Percentiles rank a stretch among this genome's conserved stretches.
phyloP scores from a whole-genome alignment of 1,139 yeast species.

The Saccharomyces hybrid region DNA sequence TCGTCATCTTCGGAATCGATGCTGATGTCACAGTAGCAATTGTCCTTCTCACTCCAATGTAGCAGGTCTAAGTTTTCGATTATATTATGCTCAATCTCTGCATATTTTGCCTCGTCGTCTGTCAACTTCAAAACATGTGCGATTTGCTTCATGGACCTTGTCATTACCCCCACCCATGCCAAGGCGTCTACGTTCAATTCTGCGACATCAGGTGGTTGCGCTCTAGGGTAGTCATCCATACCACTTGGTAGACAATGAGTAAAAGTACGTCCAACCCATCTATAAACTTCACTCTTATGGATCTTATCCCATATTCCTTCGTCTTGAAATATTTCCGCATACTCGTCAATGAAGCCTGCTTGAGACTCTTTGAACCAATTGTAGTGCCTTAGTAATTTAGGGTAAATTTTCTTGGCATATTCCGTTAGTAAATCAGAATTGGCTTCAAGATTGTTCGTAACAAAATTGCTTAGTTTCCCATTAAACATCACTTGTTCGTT shows the following conservation, averaged over 20 bases:
- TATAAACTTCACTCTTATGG: constrained; percentile 63
- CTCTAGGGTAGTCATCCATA: constrained; percentile 90
- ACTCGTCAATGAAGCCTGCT: constrained; percentile 64
- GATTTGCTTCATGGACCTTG: constrained; percentile 67
- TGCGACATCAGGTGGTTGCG: constrained; percentile 70
- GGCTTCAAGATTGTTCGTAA: constrained; percentile 37
- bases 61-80: constrained; percentile 55
- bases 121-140: constrained; percentile 55
- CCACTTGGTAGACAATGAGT: constrained; percentile 91
- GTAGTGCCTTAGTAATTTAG: constrained; percentile 67
- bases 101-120: constrained; percentile 51
- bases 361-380: constrained; percentile 84
- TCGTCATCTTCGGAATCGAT: constrained; percentile 60
- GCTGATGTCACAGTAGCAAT: constrained; percentile 77
- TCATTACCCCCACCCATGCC: constrained; percentile 92
- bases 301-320: constrained; percentile 15
- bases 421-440: constrained; percentile 55
- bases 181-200: constrained; percentile 86
- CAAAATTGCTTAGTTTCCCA: constrained; percentile 21
- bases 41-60: constrained; percentile 69
- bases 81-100: constrained; percentile 48
- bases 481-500: constrained; percentile 1
- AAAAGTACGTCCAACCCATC: constrained; percentile 90
- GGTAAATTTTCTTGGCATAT: constrained; percentile 64
- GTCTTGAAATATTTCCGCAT: constrained; percentile 24